Conservation (phyloP, 73 alveolate genomes). For the Uronychia setigera region DNA sequence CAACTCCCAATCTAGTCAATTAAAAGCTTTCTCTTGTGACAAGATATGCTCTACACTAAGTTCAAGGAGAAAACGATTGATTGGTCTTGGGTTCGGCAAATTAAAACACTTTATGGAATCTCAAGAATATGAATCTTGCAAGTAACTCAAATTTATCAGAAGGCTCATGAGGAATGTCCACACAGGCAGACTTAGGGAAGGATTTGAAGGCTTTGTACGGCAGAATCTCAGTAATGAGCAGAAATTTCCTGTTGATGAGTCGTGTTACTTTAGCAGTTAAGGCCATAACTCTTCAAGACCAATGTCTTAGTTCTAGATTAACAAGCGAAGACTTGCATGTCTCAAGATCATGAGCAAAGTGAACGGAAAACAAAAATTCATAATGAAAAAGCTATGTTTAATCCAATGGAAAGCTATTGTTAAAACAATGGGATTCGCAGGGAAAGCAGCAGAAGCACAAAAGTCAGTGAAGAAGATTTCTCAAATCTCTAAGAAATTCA, state of each 20-base stretch:
- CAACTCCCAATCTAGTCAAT: not conserved
- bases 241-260: too few species aligned
- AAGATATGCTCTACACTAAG: not conserved
- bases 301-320: too few species aligned
- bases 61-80: not conserved
- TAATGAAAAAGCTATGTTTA: not conserved
- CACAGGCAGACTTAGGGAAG: not conserved
- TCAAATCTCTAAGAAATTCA: not conserved
- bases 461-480: slow-evolving; percentile 1
- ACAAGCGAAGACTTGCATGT: too few species aligned
- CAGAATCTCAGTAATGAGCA: not conserved
- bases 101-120: not conserved
- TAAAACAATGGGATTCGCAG: not conserved
- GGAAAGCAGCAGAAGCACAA: not conserved
- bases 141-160: not conserved
- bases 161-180: not conserved
- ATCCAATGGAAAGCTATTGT: not conserved
- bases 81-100: not conserved
- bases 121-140: not conserved
- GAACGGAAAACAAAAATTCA: too few species aligned
- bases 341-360: not conserved
- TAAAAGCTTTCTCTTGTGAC: not conserved
- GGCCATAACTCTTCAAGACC: too few species aligned
- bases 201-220: not conserved
- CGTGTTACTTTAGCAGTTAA: too few species aligned